Percentiles rank a stretch among this genome's conserved stretches.
These are phyloP conservation scores for Paecilomyces sp. DNA, from an alignment of 2,329 filamentous ascomycete species.

Conservation along the genomic window DNA sequence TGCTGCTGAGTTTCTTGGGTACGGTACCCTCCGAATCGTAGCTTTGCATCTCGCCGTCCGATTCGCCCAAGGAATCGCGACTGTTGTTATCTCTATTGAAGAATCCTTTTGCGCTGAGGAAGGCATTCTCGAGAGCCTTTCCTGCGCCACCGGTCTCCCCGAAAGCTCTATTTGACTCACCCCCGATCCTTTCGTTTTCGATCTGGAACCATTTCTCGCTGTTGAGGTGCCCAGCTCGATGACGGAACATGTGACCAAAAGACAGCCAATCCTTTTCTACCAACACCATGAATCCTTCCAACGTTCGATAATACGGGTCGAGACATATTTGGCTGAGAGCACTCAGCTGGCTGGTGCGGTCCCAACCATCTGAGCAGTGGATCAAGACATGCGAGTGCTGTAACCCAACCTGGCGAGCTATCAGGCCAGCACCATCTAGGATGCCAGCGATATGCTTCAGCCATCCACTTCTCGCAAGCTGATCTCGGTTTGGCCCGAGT, in stretches of 20 bases:
- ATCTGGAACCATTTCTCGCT: conserved; percentile 91
- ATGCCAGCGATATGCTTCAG: conserved; percentile 80
- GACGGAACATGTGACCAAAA: conserved; percentile 95
- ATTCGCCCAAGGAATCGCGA: conserved; percentile 56
- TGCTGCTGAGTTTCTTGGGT: conserved; percentile 27
- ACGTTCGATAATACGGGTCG: conserved; percentile 88
- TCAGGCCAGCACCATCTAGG: conserved; percentile 74
- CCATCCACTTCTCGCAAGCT: conserved; percentile 80
- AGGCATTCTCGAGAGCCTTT: conserved; percentile 77
- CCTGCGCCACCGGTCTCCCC: conserved; percentile 41
- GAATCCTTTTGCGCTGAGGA: conserved; percentile 79
- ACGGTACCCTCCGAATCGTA: conserved; percentile 39
- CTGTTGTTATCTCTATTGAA: conserved; percentile 75
- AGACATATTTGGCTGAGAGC: conserved; percentile 87
- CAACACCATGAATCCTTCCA: conserved; percentile 89
- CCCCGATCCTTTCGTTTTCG: conserved; percentile 69
- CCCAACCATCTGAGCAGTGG: conserved; percentile 98
- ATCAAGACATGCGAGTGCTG: conserved; percentile 93
- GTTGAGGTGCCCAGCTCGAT: conserved; percentile 79
- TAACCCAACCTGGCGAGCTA: conserved; percentile 80
- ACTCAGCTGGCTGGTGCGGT: conserved; percentile 90
- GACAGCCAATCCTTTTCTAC: conserved; percentile 98
- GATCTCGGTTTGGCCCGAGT: conserved; percentile 71
- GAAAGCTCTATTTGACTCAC: conserved; percentile 37
- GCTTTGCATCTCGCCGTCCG: conserved; percentile 47